Base-by-base conservation (phyloP, 805 yeast genomes). In the Monosporozyma unispora region DNA sequence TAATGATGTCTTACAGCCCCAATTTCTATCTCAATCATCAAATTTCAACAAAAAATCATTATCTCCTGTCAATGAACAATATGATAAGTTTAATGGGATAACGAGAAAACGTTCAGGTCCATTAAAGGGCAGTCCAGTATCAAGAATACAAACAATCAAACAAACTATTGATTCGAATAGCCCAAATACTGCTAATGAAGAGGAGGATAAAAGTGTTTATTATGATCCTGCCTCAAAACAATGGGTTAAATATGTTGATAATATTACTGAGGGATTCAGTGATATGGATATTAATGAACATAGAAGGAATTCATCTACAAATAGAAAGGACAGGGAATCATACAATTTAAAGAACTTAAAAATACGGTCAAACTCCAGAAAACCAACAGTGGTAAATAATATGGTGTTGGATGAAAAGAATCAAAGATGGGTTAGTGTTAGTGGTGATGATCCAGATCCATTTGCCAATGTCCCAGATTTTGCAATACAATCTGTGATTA, bases 331-430 rank as follows among this genome's bases (percentile, higher is more conserved):
- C 16, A 39, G 22, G 8, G 42, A 39, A 39, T 39, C 27, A 11
- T 39, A 39, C 25, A 48, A 21, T n/a, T 28, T 53, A 14, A 44
- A 48, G 23, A 52, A 50, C 31, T 19, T 38, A 25, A 50, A 54
- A 21, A 3, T 48, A 40, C 47, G 55, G 22, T 21, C 48, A 16
- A 48, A 50, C 33, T 31, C 50, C 6, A 46, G 40, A 16, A 57
- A 55, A 33, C 57, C 58, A 3, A 58, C 58, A 50, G 53, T 63
- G 19, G 66, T 65, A 0, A 67, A 67, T 1, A 60, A 58, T 38
- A 65, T 65, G 69, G 57, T 59, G 50, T 60, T 64, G 35, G 69
- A 65, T 49, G 66, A 63, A 31, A 59, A 61, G 35, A 63, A 65
- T 47, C 52, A 61, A 28, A 51, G 66, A 44, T 65, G 69, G 69